Evolutionary conservation across 1,284 basidiomycete genomes (phyloP), one percentile per base, ranked within the genome.

Genomic region (Phellinidium pouzarii): DNA sequence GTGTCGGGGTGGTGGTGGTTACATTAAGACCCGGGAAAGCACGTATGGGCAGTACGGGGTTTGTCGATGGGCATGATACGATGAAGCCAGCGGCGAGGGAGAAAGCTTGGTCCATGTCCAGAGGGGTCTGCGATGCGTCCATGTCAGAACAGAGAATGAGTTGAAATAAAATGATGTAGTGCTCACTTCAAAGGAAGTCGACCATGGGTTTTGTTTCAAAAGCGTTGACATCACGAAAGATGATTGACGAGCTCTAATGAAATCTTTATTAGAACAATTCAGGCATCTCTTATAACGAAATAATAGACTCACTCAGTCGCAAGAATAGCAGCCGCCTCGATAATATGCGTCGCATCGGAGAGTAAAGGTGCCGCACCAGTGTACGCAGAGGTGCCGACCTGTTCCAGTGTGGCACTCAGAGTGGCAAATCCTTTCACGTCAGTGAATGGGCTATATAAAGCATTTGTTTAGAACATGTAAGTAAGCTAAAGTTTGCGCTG

Each of bases 391-490:
- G 71, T 69, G n/a, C 75, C 77, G 44, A 84, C 73, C 22, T 71
- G 75, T 64, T 85, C 82, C n/a, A 87, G 64, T 7, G 77, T 69
- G 57, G 71, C 71, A 20, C 79, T 73, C 29, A 78, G 66, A 11
- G 72, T 70, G 31, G 77, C 68, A 64, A 86, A 87, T 2, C 71
- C 66, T 50, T 65, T 65, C 1, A 73, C 66, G 51, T 75, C 73
- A 12, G 66, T 66, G 59, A 74, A 69, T 22, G 76, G 74, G 65
- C 83, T 84, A 58, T n/a, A n/a, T n/a, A n/a, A 59, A 65, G 29
- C 36, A 40, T 26, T 14, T 6, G 9, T 34, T 49, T 8, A 23
- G 9, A 19, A 46, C 27, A 8, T 5, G 5, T 12, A 36, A 36
- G 20, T 23, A 41, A 43, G 17, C 34, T n/a, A n/a, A n/a, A n/a